Percentiles rank a stretch among this genome's conserved stretches.
These are phyloP conservation scores for Opeltia flavorubescens DNA, from an alignment of 495 filamentous ascomycete genomes.

Conservation along the genomic window DNA sequence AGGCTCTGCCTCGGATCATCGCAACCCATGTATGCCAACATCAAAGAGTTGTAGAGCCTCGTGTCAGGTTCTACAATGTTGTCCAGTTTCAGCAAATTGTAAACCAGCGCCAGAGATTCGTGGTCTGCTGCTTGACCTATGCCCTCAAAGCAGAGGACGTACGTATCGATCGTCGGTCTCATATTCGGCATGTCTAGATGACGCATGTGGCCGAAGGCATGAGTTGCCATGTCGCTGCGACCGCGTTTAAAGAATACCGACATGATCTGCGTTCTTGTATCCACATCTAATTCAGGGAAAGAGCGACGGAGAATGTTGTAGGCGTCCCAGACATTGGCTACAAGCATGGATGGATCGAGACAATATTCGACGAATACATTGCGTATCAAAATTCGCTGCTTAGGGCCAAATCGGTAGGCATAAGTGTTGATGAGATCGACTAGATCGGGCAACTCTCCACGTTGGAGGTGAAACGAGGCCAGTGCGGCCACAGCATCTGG, in stretches of 20 bases:
- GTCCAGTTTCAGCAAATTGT: constrained; percentile 91
- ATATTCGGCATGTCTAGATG: constrained; percentile 38
- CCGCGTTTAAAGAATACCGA: constrained; percentile 61
- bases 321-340: constrained; percentile 58
- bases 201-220: constrained; percentile 85
- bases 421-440: constrained; percentile 62
- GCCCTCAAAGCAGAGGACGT: constrained; percentile 63
- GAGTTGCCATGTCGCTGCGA: constrained; percentile 65
- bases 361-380: constrained; percentile 51
- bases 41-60: constrained; percentile 61
- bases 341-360: constrained; percentile 43
- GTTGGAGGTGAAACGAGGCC: constrained; percentile 51
- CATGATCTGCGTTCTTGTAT: constrained; percentile 61
- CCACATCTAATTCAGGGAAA: constrained; percentile 58
- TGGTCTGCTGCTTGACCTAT: constrained; percentile 46
- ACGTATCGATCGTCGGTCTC: constrained; percentile 57
- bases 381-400: constrained; percentile 49
- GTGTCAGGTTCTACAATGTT: constrained; percentile 62
- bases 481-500: constrained; percentile 59
- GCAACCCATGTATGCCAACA: constrained; percentile 67
- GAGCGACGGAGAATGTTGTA: constrained; percentile 63
- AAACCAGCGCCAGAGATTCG: constrained; percentile 55
- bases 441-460: constrained; percentile 58
- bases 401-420: constrained; percentile 44
- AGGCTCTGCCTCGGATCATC: constrained; percentile 49